These are phyloP conservation scores for Vicia sativa DNA, from an alignment of 306 rosid genomes.

Conservation along the genomic window DNA sequence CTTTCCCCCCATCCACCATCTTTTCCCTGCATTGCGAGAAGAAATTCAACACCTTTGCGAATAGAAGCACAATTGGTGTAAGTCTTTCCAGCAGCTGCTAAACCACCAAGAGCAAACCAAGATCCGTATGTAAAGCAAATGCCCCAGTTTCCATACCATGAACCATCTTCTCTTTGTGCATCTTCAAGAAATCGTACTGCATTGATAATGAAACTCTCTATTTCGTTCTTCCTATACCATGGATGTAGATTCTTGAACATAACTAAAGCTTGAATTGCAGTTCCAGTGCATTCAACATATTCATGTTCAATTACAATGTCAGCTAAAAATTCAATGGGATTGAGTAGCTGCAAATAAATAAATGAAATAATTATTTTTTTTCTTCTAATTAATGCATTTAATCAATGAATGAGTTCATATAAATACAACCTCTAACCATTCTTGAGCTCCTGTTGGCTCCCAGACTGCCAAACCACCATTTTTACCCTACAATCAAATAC, in stretches of 20 bases:
- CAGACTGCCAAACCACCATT: slow-evolving; percentile 78
- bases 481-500: slow-evolving; percentile 72
- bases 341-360: slow-evolving; percentile 35
- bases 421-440: slow-evolving; percentile 50
- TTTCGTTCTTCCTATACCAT: slow-evolving; percentile 47
- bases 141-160: slow-evolving; percentile 69
- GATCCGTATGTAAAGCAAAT: slow-evolving; percentile 66
- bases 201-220: slow-evolving; percentile 40
- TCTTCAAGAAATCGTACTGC: slow-evolving; percentile 47
- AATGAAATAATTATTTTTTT: not conserved
- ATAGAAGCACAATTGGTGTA: slow-evolving; percentile 47
- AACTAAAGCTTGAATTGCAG: slow-evolving; percentile 52
- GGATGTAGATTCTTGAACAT: slow-evolving; percentile 51
- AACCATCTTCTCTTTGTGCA: slow-evolving; percentile 47
- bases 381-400: no score
- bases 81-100: slow-evolving; percentile 60
- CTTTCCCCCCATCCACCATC: slow-evolving; percentile 89
- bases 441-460: slow-evolving; percentile 65
- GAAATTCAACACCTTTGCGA: slow-evolving; percentile 55
- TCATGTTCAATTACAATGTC: slow-evolving; percentile 52
- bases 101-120: slow-evolving; percentile 67
- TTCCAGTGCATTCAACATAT: slow-evolving; percentile 57
- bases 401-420: no score
- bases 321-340: slow-evolving; percentile 46
- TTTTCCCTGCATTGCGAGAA: slow-evolving; percentile 49